Conservation (phyloP, 306 rosid species). For the Mimosa pudica region DNA sequence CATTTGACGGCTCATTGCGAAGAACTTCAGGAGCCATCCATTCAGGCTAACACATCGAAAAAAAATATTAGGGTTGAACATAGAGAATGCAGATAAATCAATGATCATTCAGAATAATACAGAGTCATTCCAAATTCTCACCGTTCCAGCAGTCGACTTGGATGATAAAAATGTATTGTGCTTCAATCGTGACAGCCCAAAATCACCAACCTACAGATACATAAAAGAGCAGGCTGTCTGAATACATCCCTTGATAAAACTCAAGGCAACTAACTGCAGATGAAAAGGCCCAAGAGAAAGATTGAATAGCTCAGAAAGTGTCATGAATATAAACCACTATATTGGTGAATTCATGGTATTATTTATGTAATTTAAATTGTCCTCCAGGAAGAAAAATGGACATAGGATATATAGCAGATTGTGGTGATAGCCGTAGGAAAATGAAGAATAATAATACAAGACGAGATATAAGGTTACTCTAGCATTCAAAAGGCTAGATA, state of each 20-base stretch:
- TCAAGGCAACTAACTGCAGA: neutral
- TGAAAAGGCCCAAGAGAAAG: neutral
- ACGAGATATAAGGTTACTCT: neutral
- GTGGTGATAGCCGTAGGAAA: neutral
- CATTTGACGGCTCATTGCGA: conserved; percentile 97
- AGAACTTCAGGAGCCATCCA: conserved; percentile 99
- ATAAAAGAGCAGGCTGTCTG: neutral
- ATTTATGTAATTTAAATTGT: neutral
- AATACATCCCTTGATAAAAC: neutral
- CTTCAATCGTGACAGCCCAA: conserved; percentile 98
- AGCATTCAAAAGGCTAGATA: neutral
- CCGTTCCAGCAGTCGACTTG: conserved; percentile 99
- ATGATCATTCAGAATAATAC: conserved; percentile 8
- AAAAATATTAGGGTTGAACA: conserved; percentile 41
- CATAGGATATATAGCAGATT: neutral
- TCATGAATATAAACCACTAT: conserved; percentile 17
- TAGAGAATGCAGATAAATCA: conserved; percentile 28
- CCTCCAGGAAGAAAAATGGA: neutral
- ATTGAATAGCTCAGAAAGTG: neutral
- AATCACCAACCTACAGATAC: conserved; percentile 75
- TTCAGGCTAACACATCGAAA: conserved; percentile 74
- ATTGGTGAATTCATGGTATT: neutral
- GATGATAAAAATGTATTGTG: conserved; percentile 97
- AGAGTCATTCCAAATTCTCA: conserved; percentile 51
- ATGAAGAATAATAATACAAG: neutral